Evolutionary conservation across 139 green algal genomes (phyloP), one percentile per base, ranked within the genome.

Genomic region (Chlamydomonas sp.): DNA sequence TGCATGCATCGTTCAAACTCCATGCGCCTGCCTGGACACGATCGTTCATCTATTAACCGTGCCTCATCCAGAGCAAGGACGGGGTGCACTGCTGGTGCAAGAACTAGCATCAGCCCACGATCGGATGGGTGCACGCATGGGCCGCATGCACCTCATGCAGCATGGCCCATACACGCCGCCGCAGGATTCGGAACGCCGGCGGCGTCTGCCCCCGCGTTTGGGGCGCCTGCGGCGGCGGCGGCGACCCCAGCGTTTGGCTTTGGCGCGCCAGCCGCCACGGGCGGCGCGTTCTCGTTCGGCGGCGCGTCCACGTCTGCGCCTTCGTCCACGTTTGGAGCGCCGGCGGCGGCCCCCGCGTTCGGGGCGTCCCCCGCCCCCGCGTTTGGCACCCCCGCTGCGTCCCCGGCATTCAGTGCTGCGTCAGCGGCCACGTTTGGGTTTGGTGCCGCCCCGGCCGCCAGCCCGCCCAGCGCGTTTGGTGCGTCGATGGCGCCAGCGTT

Each of bases 401-500:
- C 30, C 30, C 59, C 59, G 31, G 62, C 71, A 1, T 74, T 79
- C 34, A 65, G 72, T 33, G 65, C 49, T 3, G 22, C 71, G 10
- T 49, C 73, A 34, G 36, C 69, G 0, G 28, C 70, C 30, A 31
- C 70, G 30, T 67, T n/a, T 35, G 50, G 22, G 22, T 61, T 61
- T 30, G 50, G 50, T 29, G n/a, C 22, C 0, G 0, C 58, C 0
- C 5, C 70, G 3, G 34, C 70, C 3, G 5, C 60, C 26, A 70
- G 24, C 33, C 48, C 35, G 1, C 72, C 72, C 30, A 58, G 65
- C 26, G 3, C 63, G 3, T 70, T 73, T 35, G 72, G 65, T 1
- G 57, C 69, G 20, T n/a, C 58, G 0, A 31, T 65, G 20, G 47
- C 65, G 1, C 48, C 71, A 31, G 48, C 71, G 31, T 74, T 78